phyloP scores from a whole-genome alignment of 73 alveolate genomes.

The Paramecium biaurelia region DNA sequence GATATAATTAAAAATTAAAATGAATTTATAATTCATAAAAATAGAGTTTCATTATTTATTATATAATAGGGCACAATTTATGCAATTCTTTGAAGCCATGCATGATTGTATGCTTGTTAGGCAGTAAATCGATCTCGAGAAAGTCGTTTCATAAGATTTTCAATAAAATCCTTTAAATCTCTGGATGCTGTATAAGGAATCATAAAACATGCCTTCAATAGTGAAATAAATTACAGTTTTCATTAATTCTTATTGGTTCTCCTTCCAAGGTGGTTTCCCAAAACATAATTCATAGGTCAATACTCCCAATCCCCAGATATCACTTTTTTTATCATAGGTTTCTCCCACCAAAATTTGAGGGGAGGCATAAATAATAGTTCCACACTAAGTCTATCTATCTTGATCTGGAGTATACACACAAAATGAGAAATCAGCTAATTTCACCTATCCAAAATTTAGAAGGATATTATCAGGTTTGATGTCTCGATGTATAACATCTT shows the following conservation, averaged over 20 bases:
- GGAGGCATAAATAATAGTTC: conserved; percentile 97
- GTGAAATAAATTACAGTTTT: not conserved
- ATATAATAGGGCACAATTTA: not conserved
- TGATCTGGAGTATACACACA: conserved; percentile 58
- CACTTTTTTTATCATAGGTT: conserved; percentile 84
- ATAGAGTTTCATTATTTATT: not conserved
- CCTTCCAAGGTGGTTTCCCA: conserved; percentile 85
- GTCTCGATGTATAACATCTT: conserved; percentile 57
- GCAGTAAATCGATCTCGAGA: conserved; percentile 36
- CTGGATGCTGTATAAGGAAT: conserved; percentile 30
- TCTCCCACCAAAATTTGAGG: conserved; percentile 92
- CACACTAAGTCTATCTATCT: conserved; percentile 93
- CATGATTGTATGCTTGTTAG: not conserved
- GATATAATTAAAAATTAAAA: not conserved
- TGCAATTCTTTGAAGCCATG: not conserved
- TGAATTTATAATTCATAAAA: not conserved
- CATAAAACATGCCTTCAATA: not conserved
- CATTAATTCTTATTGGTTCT: not conserved
- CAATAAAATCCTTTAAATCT: conserved; percentile 36
- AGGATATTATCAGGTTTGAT: conserved; percentile 60
- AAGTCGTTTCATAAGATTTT: not conserved
- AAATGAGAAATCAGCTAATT: conserved; percentile 34
- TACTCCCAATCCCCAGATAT: conserved; percentile 95
- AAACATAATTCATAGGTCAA: conserved; percentile 88
- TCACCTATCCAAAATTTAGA: not conserved